Percentiles rank a stretch among this genome's conserved stretches.
Evolutionary conservation across 306 rosid genomes (phyloP).

Genomic region (Pterocarpus santalinus): DNA sequence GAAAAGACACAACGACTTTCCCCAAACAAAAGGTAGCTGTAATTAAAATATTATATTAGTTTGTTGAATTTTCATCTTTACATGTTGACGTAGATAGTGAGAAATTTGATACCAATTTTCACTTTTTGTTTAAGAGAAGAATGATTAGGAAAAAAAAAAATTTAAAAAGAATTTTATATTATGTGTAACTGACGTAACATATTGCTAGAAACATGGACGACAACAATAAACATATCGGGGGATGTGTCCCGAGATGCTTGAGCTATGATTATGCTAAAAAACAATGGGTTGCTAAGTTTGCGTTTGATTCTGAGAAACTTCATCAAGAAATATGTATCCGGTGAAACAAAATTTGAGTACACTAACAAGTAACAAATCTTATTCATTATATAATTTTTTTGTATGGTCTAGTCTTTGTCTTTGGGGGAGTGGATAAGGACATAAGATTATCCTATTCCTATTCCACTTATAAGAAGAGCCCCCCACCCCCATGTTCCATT

Average conservation of each 20-base stretch:
- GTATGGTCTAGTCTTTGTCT: not conserved
- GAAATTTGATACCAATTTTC: not conserved
- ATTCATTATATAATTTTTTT: not conserved
- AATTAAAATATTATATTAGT: not conserved
- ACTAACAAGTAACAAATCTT: not conserved
- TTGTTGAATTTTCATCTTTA: conserved; percentile 21
- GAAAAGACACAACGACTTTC: conserved; percentile 14
- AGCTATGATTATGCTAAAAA: conserved; percentile 11
- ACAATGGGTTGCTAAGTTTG: not conserved
- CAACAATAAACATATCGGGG: conserved; percentile 35
- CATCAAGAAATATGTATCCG: not conserved
- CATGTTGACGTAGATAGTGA: not conserved
- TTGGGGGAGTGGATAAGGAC: not conserved
- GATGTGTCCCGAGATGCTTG: conserved; percentile 38
- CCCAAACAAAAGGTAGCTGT: not conserved
- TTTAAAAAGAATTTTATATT: not conserved
- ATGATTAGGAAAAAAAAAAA: too few relatives aligned
- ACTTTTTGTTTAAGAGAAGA: not conserved
- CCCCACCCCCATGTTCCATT: not conserved
- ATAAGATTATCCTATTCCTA: not conserved
- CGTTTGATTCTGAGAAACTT: not conserved
- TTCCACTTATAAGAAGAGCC: not conserved
- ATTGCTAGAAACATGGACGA: conserved; percentile 38
- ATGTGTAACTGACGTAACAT: not conserved
- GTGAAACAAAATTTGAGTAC: not conserved